phyloP scores from a whole-genome alignment of 441 rosid species.

The Erodium trifolium region DNA sequence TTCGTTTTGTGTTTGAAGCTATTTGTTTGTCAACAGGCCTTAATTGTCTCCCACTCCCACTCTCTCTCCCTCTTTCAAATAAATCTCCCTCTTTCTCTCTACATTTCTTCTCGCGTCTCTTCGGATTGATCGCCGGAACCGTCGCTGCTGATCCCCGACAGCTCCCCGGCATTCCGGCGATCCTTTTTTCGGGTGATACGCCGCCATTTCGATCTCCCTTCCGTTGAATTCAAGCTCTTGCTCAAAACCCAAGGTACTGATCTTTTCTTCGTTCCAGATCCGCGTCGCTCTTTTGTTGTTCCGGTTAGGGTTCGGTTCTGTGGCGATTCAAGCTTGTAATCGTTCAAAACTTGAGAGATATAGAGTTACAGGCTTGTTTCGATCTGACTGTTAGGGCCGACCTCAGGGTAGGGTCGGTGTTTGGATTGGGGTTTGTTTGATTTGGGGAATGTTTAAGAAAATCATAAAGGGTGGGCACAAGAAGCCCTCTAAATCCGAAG shows the following conservation, averaged over 20 bases:
- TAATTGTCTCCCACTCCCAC: neutral
- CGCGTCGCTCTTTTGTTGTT: neutral
- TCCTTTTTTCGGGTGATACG: neutral
- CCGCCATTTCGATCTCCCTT: neutral
- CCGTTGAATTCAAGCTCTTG: neutral
- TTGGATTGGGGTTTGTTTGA: constrained; percentile 26
- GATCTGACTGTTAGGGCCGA: neutral
- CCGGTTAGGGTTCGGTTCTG: neutral
- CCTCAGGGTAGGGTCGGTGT: neutral
- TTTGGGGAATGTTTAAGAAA: constrained; percentile 63
- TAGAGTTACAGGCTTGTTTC: neutral
- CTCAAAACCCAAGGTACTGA: neutral
- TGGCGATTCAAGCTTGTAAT: neutral
- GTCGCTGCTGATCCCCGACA: neutral
- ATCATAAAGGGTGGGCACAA: constrained; percentile 55
- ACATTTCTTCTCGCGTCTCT: neutral
- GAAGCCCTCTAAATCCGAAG: constrained; percentile 64
- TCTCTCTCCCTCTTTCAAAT: neutral
- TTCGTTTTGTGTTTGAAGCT: neutral
- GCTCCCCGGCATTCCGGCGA: neutral
- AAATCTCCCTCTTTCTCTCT: neutral
- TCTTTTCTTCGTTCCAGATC: neutral
- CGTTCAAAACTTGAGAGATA: neutral
- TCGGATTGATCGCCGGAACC: neutral
- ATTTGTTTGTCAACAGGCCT: neutral